Evolutionary conservation across 805 yeast genomes (phyloP).

Genomic region (Hanseniaspora lindneri): DNA sequence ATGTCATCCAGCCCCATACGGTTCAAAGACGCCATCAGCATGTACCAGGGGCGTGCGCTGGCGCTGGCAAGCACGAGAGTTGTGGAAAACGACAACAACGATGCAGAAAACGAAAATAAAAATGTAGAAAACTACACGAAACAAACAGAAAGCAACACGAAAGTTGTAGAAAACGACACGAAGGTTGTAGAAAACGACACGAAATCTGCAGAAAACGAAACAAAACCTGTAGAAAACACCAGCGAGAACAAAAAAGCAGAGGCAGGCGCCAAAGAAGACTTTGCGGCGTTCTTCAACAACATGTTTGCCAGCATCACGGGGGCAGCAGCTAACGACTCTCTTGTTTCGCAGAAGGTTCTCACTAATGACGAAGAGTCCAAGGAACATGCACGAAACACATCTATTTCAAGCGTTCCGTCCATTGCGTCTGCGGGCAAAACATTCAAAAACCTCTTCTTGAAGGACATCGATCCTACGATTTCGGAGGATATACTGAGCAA

Average conservation of each 20-base stretch:
- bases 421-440: constrained; percentile 11
- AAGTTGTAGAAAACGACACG: neutral
- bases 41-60: neutral
- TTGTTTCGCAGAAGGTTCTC: neutral
- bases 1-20: constrained; percentile 4
- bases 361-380: neutral
- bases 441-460: constrained; percentile 9
- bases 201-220: neutral
- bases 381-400: neutral
- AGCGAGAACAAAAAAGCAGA: too few relatives aligned
- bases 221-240: too few relatives aligned
- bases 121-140: neutral
- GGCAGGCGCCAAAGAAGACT: constrained; percentile 8
- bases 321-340: neutral
- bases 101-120: neutral
- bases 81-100: neutral
- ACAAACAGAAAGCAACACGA: neutral
- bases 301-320: constrained; percentile 10
- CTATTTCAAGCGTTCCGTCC: constrained; percentile 5
- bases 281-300: constrained; percentile 1
- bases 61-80: neutral
- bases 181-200: neutral
- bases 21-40: neutral
- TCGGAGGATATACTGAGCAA: neutral
- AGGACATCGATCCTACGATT: neutral